phyloP scores from a whole-genome alignment of 257 asterid species.

The Striga asiatica region DNA sequence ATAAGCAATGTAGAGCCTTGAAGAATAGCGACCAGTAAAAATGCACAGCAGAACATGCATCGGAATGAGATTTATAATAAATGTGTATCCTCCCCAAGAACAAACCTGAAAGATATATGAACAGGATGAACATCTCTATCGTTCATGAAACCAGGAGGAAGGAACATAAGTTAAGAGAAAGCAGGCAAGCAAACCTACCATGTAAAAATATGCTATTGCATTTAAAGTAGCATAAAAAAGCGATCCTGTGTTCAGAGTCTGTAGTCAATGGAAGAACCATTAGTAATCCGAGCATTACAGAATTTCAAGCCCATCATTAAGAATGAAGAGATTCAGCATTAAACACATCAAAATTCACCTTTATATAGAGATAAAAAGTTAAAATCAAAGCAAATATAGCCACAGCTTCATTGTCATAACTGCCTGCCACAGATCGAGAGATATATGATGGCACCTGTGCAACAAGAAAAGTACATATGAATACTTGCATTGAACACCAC shows the following conservation, averaged over 20 bases:
- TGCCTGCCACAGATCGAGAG: constrained; percentile 98
- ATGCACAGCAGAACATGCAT: constrained; percentile 98
- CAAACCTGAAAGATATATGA: constrained; percentile 56
- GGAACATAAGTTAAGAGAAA: constrained; percentile 3
- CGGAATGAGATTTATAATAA: constrained; percentile 95
- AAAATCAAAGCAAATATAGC: constrained; percentile 96
- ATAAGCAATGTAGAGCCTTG: constrained; percentile 94
- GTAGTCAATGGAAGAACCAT: constrained; percentile 29
- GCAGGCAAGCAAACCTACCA: constrained; percentile 40
- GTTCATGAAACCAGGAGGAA: constrained; percentile 10
- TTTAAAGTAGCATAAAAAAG: constrained; percentile 91
- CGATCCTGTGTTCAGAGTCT: constrained; percentile 97
- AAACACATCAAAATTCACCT: constrained; percentile 41
- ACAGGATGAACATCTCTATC: constrained; percentile 9
- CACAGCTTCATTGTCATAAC: constrained; percentile 99
- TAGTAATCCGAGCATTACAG: constrained; percentile 16
- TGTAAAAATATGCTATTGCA: constrained; percentile 89
- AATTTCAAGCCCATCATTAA: not conserved
- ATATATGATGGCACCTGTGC: constrained; percentile 95
- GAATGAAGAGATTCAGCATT: not conserved
- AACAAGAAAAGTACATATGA: constrained; percentile 11
- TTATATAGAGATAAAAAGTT: constrained; percentile 92
- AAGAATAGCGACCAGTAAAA: constrained; percentile 89
- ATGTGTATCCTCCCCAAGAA: constrained; percentile 99
- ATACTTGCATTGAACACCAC: constrained; percentile 1